Base-by-base conservation (phyloP, 1,139 yeast genomes). In the Kodamaea alishanica region DNA sequence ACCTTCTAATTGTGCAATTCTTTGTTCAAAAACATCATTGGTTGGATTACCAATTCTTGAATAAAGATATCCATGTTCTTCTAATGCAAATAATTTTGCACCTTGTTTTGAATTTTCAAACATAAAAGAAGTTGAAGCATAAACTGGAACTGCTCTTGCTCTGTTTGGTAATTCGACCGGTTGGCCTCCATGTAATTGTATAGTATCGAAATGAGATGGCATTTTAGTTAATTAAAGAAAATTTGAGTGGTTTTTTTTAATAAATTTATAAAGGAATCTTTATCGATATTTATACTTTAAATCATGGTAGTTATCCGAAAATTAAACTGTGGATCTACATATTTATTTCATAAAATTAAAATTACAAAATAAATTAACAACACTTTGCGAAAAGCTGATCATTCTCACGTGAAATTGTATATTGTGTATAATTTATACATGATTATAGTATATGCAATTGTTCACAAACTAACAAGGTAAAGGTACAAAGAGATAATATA, bases 161-260 rank as follows among this genome's bases (percentile, higher is more conserved):
- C 65, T 58, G 67, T 76, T 77, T 47, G 90, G 73, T 32, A 41
- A 41, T 56, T 79, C 82, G 53, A 77, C 65, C 42, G 68, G 69
- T 61, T 83, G 90, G 46, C 97, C 98, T 42, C 96, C 96, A 65
- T 92, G 97, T 53, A 92, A 77, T 71, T 90, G 97, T 49, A 85
- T 73, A 33, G 97, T 92, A 59, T 88, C 96, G 55, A 88, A 89
- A 55, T 84, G 88, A 31, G 79, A 75, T 38, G 83, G 76, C 70
- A 65, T 65, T 11, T 30, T 46, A 12, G 25, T 23, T n/a, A 8
- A 8, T 12, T 8, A n/a, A n/a, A 11, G 8, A 22, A n/a, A 28
- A 22, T 8, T 12, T 2, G 9, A 8, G 31, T 11, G 11, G 7
- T 7, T 8, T 28, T 15, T 15, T 15, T 3, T 15, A 15, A 15